Conservation (phyloP, 208 protist species). For the Strigomonas galati region DNA sequence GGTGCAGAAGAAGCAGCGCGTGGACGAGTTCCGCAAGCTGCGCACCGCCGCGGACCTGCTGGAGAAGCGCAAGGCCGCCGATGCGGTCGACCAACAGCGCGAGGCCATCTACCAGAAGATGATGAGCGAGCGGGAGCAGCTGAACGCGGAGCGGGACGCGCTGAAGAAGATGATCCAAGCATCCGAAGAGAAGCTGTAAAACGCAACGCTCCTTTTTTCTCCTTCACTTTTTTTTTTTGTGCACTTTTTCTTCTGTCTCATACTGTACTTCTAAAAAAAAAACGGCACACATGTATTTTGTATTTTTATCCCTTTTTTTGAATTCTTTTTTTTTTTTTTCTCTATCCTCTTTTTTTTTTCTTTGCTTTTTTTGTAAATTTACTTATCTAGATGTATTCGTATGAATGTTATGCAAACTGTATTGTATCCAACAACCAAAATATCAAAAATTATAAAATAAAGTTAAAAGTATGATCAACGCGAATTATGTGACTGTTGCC, state of each 20-base stretch:
- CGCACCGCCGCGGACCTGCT: slow-evolving; percentile 54
- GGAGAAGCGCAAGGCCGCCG: slow-evolving; percentile 53
- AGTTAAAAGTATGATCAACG: too few relatives aligned
- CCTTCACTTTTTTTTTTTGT: slow-evolving; percentile 2
- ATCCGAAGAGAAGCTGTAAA: neutral
- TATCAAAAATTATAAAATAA: too few relatives aligned
- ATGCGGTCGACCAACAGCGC: slow-evolving; percentile 43
- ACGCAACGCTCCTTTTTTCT: slow-evolving; percentile 1
- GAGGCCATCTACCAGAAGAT: slow-evolving; percentile 39
- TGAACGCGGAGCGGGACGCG: slow-evolving; percentile 31
- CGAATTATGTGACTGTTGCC: too few relatives aligned
- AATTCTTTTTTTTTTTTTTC: slow-evolving; percentile 13
- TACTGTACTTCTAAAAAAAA: neutral
- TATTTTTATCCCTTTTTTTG: slow-evolving; percentile 15
- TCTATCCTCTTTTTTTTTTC: neutral
- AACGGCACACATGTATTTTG: neutral
- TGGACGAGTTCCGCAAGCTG: slow-evolving; percentile 74
- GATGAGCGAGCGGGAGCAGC: slow-evolving; percentile 36
- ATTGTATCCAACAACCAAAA: too few relatives aligned
- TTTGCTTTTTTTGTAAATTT: neutral
- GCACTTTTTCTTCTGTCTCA: slow-evolving; percentile 3
- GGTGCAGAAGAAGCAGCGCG: slow-evolving; percentile 56
- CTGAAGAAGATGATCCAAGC: slow-evolving; percentile 15
- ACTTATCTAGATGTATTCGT: neutral
- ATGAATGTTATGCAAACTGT: too few relatives aligned